Percentiles rank a stretch among this genome's conserved stretches.
Conservation (phyloP, 768 basidiomycete genomes). For the Mycena indigotica region DNA sequence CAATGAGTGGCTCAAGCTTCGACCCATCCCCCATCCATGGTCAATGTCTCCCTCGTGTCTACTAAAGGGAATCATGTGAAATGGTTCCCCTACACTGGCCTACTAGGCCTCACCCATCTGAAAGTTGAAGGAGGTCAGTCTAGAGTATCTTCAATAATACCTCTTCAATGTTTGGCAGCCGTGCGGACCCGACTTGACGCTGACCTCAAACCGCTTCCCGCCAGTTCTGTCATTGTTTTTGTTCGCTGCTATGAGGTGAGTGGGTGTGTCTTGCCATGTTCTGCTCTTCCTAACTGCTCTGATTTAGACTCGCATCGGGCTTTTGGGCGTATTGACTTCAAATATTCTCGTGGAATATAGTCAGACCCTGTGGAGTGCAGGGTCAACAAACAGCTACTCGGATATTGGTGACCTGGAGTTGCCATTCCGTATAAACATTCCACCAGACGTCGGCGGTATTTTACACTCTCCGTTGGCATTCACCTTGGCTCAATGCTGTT, state of each 20-base stretch:
- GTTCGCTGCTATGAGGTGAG: conserved; percentile 86
- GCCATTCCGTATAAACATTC: conserved; percentile 73
- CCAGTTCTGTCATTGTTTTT: conserved; percentile 69
- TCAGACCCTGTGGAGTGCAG: conserved; percentile 68
- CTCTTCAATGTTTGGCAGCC: no score
- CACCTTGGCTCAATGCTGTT: neutral
- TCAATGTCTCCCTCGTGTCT: conserved; percentile 57
- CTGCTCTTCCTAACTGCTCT: no score
- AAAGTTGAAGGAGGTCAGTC: conserved; percentile 75
- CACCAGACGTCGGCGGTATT: conserved; percentile 47
- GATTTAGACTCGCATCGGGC: conserved; percentile 66
- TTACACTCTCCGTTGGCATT: neutral
- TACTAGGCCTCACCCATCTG: conserved; percentile 80
- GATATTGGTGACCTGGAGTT: conserved; percentile 66
- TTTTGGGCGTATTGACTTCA: conserved; percentile 56
- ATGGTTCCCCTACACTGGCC: conserved; percentile 76
- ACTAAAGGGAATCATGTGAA: conserved; percentile 69
- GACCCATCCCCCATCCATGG: neutral
- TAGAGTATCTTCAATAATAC: no score
- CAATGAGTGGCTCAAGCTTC: conserved; percentile 5
- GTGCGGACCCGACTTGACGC: conserved; percentile 72
- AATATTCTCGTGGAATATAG: conserved; percentile 71
- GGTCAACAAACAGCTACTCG: conserved; percentile 49
- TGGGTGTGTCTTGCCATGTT: no score
- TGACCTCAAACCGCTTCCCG: conserved; percentile 67